These are phyloP conservation scores for Larix sibirica DNA, from an alignment of 83 land plant genomes.

Conservation along the genomic window DNA sequence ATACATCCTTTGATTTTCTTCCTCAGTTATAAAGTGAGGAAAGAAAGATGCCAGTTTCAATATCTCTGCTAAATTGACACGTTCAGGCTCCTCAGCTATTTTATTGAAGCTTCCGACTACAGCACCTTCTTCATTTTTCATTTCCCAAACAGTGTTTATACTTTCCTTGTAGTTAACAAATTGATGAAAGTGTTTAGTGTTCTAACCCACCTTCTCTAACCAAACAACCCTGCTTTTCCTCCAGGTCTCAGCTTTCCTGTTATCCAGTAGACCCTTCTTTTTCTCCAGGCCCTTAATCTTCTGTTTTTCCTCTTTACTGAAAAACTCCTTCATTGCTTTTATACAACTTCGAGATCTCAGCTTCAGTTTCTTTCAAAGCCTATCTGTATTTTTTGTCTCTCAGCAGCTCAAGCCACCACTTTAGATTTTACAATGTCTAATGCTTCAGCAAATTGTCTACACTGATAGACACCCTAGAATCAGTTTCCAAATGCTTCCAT, in stretches of 20 bases:
- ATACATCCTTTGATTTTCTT: background rate
- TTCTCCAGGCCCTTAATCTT: background rate
- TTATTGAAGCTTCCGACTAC: background rate
- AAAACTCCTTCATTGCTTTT: background rate
- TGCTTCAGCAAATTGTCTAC: background rate
- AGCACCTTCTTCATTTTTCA: background rate
- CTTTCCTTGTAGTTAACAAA: background rate
- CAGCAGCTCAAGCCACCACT: background rate
- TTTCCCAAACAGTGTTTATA: background rate
- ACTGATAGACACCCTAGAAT: background rate
- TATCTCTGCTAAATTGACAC: background rate
- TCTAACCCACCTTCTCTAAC: background rate
- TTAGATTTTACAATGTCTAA: background rate
- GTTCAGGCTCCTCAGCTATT: background rate
- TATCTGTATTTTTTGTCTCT: background rate
- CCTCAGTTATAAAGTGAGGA: background rate
- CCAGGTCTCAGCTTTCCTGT: background rate
- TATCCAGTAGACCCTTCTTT: background rate
- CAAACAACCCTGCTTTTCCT: background rate
- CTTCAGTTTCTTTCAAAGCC: background rate
- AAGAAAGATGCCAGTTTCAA: background rate
- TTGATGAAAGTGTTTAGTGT: background rate
- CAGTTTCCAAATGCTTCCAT: background rate
- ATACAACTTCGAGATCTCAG: background rate
- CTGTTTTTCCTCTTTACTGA: background rate